A percentile compares a stretch with the other conserved stretches of the same genome.
phyloP scores from a whole-genome alignment of 176 grass and related monocot genomes.

The Hsuehochloa calcarea region DNA sequence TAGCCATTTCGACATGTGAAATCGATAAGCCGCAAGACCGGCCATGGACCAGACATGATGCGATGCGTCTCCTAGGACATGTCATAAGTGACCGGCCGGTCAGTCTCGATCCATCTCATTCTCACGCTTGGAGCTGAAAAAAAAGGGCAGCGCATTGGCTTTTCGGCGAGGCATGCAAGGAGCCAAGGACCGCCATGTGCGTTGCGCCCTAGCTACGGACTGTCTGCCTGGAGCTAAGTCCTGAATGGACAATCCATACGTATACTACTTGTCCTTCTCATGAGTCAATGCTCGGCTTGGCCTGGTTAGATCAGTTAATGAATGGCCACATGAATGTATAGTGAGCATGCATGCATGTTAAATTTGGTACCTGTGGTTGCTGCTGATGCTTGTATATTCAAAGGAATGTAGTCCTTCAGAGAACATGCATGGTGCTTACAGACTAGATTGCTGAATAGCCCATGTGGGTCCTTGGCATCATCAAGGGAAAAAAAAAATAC shows the following conservation, averaged over 20 bases:
- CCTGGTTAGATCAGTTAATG: neutral
- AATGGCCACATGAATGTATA: neutral
- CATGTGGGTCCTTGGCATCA: neutral
- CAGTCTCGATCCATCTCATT: neutral
- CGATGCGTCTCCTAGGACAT: neutral
- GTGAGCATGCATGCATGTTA: neutral
- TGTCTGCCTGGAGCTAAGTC: neutral
- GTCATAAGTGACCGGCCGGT: neutral
- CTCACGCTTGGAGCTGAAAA: neutral
- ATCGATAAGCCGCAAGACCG: neutral
- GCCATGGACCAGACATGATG: neutral
- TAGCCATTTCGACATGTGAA: slow-evolving; percentile 4
- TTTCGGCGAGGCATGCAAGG: neutral
- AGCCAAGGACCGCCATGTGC: slow-evolving; percentile 12
- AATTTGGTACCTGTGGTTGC: neutral
- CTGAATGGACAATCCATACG: neutral
- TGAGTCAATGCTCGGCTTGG: neutral
- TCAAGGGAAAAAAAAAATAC: neutral
- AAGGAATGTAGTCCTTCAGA: slow-evolving; percentile 4
- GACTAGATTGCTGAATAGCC: slow-evolving; percentile 3
- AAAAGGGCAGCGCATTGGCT: neutral
- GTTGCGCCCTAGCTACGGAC: neutral
- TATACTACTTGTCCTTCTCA: neutral
- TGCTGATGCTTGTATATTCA: slow-evolving; percentile 13
- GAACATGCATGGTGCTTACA: slow-evolving; percentile 13